Base-by-base conservation (phyloP, 495 filamentous ascomycete genomes). In the Penicillium dipodomyicola region DNA sequence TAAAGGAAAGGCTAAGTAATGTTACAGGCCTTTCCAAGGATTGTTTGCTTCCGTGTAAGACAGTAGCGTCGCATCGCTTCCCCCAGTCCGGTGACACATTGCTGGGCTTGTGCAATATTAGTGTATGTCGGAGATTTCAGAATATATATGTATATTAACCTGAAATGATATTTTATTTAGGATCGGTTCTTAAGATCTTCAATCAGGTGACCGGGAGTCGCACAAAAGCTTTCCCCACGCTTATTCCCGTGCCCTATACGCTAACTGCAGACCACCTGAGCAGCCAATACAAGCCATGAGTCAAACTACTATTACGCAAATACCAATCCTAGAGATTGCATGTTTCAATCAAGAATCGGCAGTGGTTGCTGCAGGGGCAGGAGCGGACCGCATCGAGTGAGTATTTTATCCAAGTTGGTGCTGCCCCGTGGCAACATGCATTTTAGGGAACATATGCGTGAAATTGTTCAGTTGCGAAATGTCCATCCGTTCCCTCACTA, bases 341-440 rank as follows among this genome's bases (percentile, higher is more conserved):
- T 80, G 76, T 54, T 83, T 83, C 63, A 75, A 67, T 43, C 22
- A 61, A 5, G 44, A 67, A 11, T 79, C 77, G 2, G 80, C 75
- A 0, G 29, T 77, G 9, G 59, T 66, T 23, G 80, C 80, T 25
- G 65, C 66, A 7, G 29, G 60, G 27, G 66, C 67, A 9, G 76
- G 74, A 7, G 80, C 79, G 22, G 67, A 76, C 65, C 71, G 80
- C 2, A 79, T 83, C 42, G 80, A 83, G 64, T 71, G 39, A 60
- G 67, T 67, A 22, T 42, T 46, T 10, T 39, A 17, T 37, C 15
- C 30, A 33, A 12, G 30, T 33, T 14, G 10, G 30, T 3, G 10
- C 30, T 32, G 2, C 30, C 10, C 29, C 12, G 30, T 33, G 33
- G 12, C 33, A 2, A 22, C 22, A 15, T 22, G 19, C n/a, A 42